Evolutionary conservation across 1,284 basidiomycete genomes (phyloP).

Genomic region (Puccinia horiana): DNA sequence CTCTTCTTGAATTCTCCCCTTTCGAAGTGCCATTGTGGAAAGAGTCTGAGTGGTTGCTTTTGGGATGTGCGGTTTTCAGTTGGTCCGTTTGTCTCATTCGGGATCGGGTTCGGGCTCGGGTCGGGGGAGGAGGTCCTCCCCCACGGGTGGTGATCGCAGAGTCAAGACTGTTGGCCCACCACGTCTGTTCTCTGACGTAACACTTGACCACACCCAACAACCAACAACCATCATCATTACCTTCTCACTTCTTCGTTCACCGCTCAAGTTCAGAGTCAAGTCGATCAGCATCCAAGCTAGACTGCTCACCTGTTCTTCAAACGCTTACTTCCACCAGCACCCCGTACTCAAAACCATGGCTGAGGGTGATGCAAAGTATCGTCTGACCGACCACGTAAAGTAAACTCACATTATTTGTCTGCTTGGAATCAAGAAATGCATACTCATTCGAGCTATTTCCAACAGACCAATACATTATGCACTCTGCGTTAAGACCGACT

Average conservation of each 20-base stretch:
- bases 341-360: background rate
- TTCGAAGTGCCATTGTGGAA: slow-evolving; percentile 31
- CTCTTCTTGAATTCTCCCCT: slow-evolving; percentile 46
- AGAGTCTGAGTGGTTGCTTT: background rate
- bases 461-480: slow-evolving; percentile 42
- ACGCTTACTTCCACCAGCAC: background rate
- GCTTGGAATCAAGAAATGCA: background rate
- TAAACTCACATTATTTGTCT: background rate
- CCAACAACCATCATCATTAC: background rate
- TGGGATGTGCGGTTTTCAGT: background rate
- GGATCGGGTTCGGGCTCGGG: background rate
- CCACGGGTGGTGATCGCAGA: background rate
- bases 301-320: slow-evolving; percentile 10
- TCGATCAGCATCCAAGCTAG: slow-evolving; percentile 4
- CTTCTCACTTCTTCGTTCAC: background rate
- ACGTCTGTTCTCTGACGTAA: too few relatives aligned
- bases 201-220: background rate
- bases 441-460: background rate
- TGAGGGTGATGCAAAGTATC: slow-evolving; percentile 27
- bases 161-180: background rate
- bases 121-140: background rate
- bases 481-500: slow-evolving; percentile 46
- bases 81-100: background rate
- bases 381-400: slow-evolving; percentile 32
- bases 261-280: slow-evolving; percentile 20